phyloP scores from a whole-genome alignment of 768 basidiomycete species.

The Lactifluus subvellereus region DNA sequence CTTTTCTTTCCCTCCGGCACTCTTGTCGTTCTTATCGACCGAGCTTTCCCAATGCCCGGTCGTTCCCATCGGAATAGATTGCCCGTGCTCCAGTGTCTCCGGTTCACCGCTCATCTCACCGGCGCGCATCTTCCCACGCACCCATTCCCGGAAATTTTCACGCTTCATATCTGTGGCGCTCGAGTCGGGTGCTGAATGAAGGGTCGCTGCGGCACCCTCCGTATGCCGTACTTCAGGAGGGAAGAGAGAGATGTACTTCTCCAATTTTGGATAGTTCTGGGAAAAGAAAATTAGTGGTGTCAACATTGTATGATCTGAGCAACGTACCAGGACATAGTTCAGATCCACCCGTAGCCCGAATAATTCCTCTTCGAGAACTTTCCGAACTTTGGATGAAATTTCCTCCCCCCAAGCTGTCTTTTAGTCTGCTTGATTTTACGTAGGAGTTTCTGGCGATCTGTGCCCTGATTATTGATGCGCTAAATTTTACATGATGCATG shows the following conservation, averaged over 20 bases:
- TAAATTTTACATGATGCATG: not conserved
- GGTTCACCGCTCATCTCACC: constrained; percentile 58
- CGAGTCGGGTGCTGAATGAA: constrained; percentile 2
- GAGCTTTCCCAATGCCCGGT: not conserved
- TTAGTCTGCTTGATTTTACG: constrained; percentile 72
- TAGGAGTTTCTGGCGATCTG: constrained; percentile 83
- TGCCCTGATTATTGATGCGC: not conserved
- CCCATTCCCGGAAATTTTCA: constrained; percentile 53
- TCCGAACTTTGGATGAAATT: constrained; percentile 34
- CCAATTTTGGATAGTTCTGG: constrained; percentile 77
- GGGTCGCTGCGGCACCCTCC: constrained; percentile 14
- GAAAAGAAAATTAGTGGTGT: not conserved
- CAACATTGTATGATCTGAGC: not conserved
- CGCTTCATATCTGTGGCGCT: constrained; percentile 44
- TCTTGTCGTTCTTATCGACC: not conserved
- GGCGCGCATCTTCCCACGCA: constrained; percentile 52
- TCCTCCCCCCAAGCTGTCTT: constrained; percentile 40
- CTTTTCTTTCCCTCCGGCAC: not conserved
- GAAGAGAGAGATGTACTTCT: constrained; percentile 89
- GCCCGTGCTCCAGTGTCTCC: constrained; percentile 36
- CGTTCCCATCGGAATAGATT: not conserved
- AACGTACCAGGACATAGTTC: constrained; percentile 77
- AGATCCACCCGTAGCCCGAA: constrained; percentile 73
- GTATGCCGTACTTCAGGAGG: constrained; percentile 54
- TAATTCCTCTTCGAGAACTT: constrained; percentile 43